Conservation (phyloP, 179 eudicot species). For the Gypsophila paniculata region DNA sequence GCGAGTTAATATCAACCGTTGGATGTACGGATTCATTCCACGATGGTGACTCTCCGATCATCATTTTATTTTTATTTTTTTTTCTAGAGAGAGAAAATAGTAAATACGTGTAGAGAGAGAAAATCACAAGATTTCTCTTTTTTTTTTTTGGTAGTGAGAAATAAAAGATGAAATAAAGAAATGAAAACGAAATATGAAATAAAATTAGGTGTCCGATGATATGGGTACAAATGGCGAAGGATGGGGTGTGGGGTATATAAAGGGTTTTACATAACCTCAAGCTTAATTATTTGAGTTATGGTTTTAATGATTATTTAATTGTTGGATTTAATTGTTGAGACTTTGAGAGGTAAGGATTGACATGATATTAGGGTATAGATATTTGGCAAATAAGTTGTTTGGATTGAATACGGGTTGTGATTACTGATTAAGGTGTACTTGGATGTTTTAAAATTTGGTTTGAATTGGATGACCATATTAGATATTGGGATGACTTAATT, state of each 20-base stretch:
- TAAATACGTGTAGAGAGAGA: background rate
- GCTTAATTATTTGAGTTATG: background rate
- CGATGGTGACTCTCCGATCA: slow-evolving; percentile 47
- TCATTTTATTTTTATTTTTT: slow-evolving; percentile 23
- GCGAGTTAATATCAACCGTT: slow-evolving; percentile 1
- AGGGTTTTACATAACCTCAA: slow-evolving; percentile 22
- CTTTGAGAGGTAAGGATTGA: no score
- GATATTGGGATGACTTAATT: no score
- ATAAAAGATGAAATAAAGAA: background rate
- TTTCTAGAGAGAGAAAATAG: no score
- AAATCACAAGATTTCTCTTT: background rate
- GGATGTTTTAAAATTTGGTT: no score
- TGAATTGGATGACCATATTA: no score
- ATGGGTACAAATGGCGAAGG: slow-evolving; percentile 24
- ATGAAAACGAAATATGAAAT: no score
- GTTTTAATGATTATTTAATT: slow-evolving; percentile 6
- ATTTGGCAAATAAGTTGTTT: no score
- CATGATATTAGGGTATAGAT: no score
- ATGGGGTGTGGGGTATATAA: slow-evolving; percentile 21
- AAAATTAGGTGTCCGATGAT: slow-evolving; percentile 20
- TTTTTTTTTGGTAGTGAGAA: slow-evolving; percentile 6
- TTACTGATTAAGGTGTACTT: no score
- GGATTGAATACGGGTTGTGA: no score
- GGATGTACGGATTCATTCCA: slow-evolving; percentile 27
- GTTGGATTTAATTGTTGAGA: background rate